phyloP scores from a whole-genome alignment of 1,284 basidiomycete genomes.

The Meripilus lineatus region DNA sequence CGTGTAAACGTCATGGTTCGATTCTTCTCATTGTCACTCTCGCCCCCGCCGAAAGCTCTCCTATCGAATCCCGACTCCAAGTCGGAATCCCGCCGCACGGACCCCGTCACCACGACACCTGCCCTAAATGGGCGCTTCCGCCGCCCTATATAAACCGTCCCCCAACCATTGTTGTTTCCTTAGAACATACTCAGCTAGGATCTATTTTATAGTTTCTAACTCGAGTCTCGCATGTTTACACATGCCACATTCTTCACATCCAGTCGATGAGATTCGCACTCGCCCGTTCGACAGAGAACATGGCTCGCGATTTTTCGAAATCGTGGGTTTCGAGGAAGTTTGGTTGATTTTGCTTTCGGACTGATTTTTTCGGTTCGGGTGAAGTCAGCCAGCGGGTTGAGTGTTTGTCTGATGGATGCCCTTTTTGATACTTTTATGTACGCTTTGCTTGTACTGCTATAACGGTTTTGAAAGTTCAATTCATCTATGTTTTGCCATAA shows the following conservation, averaged over 20 bases:
- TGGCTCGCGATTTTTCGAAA: background rate
- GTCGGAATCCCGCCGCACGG: too few relatives aligned
- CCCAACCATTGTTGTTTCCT: slow-evolving; percentile 34
- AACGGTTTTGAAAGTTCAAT: background rate
- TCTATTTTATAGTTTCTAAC: slow-evolving; percentile 88
- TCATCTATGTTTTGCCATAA: background rate
- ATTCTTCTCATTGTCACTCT: too few relatives aligned
- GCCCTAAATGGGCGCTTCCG: too few relatives aligned
- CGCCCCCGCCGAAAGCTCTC: too few relatives aligned
- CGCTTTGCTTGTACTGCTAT: background rate
- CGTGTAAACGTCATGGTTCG: too few relatives aligned
- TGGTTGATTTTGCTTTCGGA: slow-evolving; percentile 3
- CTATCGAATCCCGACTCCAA: too few relatives aligned
- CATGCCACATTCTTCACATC: slow-evolving; percentile 78
- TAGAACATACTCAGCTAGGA: slow-evolving; percentile 86
- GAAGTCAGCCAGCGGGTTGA: slow-evolving; percentile 6
- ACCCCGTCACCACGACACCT: too few relatives aligned
- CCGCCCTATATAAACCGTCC: too few relatives aligned
- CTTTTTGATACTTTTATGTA: background rate
- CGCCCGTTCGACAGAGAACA: slow-evolving; percentile 11
- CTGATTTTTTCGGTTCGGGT: slow-evolving; percentile 1
- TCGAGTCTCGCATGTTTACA: slow-evolving; percentile 85
- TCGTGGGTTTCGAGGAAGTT: slow-evolving; percentile 9
- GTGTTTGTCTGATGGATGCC: slow-evolving; percentile 11
- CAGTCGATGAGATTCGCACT: slow-evolving; percentile 49